These are phyloP conservation scores for Fraxinus platypoda DNA, from an alignment of 305 asterid species.

Conservation along the genomic window DNA sequence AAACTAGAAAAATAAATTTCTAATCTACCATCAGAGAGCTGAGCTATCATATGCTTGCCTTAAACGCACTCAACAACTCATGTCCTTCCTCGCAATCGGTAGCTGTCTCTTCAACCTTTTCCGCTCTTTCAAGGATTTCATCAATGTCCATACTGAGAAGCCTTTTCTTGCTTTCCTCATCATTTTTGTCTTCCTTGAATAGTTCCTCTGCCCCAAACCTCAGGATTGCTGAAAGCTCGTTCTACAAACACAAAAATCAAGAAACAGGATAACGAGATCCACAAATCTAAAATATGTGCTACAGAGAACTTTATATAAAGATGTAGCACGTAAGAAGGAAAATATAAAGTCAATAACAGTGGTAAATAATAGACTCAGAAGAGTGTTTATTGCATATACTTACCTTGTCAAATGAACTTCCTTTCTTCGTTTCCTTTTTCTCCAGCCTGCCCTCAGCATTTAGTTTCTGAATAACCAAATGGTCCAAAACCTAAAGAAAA, in stretches of 20 bases:
- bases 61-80: constrained; percentile 89
- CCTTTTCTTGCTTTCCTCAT: constrained; percentile 93
- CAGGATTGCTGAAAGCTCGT: constrained; percentile 97
- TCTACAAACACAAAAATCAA: constrained; percentile 48
- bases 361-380: constrained; percentile 7
- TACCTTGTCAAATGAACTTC: constrained; percentile 88
- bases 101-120: constrained; percentile 90
- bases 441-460: constrained; percentile 99
- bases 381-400: constrained; percentile 23
- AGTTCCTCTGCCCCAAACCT: constrained; percentile 99
- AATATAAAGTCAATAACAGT: constrained; percentile 5
- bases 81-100: constrained; percentile 71
- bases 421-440: constrained; percentile 95
- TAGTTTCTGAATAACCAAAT: constrained; percentile 93
- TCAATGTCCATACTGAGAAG: constrained; percentile 95
- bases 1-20: constrained; percentile 9
- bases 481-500: constrained; percentile 82
- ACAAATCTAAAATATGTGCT: constrained; percentile 1
- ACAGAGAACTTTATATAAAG: background rate
- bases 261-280: background rate
- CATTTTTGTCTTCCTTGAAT: constrained; percentile 89
- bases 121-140: constrained; percentile 99
- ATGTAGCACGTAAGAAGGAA: constrained; percentile 2
- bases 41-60: constrained; percentile 47
- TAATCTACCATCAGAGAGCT: constrained; percentile 16